Evolutionary conservation across 164 flowering plant genomes (phyloP), one percentile per base, ranked within the genome.

Genomic region (Chimonanthus salicifolius): DNA sequence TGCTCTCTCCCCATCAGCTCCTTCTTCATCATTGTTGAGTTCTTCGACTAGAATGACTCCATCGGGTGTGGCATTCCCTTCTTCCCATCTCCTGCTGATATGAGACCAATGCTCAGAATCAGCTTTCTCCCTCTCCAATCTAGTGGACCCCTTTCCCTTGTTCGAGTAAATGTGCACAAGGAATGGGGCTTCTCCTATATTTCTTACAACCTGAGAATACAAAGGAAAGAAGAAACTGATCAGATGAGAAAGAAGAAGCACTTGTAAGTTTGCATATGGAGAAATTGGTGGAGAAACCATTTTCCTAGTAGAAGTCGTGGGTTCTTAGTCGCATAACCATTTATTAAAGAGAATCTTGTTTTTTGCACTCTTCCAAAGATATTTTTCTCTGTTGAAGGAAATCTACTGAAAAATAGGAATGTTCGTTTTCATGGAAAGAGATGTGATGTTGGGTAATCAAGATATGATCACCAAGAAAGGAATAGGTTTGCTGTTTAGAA

Each of bases 31-130:
- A 15, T 16, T 68, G 3, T 79, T 62, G 49, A 84, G 76, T 68
- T 79, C 75, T 71, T 82, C 78, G 15, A 82, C 83, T 50, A 82
- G 73, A 51, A 82, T 80, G 50, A 84, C 62, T 13, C 87, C 85
- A 62, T 79, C 80, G 6, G 83, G 85, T 16, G 62, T 58, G 6
- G 76, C 54, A 4, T 44, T 46, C 11, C 77, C 72, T 51, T 72
- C 67, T 4, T 71, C 73, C 83, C 82, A 80, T 60, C 84, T 82
- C 64, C 47, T 69, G n/a, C 10, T 72, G 6, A 82, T 70, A 8
- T 2, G 33, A 3, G 77, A 78, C 85, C 84, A 82, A 15, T 18
- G 64, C 8, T 77, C 78, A 0, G 75, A 67, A 7, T 11, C 49
- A 2, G 75, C 77, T 43, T 67, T 73, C 65, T 78, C 80, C 58